phyloP scores from a whole-genome alignment of 345 rosid genomes.

The Sonneratia caseolaris region DNA sequence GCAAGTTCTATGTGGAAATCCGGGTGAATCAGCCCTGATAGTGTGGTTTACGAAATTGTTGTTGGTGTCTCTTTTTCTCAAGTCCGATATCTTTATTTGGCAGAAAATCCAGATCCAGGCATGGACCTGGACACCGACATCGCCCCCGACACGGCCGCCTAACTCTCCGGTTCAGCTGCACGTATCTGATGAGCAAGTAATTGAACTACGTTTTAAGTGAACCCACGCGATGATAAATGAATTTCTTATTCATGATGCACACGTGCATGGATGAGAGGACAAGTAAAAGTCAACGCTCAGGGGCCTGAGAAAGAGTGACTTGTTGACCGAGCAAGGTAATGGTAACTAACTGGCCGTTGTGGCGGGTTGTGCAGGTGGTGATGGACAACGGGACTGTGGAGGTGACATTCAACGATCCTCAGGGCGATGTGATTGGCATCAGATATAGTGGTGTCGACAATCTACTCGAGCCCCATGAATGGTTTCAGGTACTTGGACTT shows the following conservation, averaged over 20 bases:
- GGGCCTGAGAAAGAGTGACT: neutral
- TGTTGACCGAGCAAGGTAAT: neutral
- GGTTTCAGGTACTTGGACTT: conserved; percentile 8
- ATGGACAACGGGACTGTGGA: conserved; percentile 27
- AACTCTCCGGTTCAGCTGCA: neutral
- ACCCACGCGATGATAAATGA: neutral
- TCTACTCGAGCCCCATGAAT: conserved; percentile 11
- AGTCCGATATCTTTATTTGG: neutral
- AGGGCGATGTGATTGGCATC: conserved; percentile 22
- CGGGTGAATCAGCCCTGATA: neutral
- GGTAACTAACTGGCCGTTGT: neutral
- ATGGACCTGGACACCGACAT: neutral
- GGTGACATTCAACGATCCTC: conserved; percentile 19
- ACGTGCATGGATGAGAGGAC: neutral
- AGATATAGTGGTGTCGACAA: conserved; percentile 23
- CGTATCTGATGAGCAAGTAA: neutral
- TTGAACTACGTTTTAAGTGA: neutral
- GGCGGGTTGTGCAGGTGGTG: conserved; percentile 18
- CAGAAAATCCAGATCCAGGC: neutral
- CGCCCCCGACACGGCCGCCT: neutral
- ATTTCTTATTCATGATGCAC: neutral
- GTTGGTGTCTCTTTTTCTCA: neutral
- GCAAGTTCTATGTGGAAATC: too few relatives aligned
- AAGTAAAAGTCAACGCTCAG: neutral
- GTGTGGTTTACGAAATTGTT: neutral